phyloP scores from a whole-genome alignment of 2,329 filamentous ascomycete species.

The Cordyceps cateniannulata region DNA sequence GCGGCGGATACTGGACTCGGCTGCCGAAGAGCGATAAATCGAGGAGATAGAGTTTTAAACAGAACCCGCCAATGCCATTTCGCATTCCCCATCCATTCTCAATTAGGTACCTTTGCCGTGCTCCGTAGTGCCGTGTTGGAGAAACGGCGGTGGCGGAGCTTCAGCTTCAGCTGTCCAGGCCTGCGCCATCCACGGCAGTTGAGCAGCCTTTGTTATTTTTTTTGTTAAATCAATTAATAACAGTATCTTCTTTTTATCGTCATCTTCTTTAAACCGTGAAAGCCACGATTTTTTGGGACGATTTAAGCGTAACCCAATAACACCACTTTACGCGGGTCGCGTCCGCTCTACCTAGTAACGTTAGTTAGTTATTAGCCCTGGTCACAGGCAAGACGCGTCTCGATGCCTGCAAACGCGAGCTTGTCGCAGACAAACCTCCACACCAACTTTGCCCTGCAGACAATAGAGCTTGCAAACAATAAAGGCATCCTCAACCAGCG shows the following conservation, averaged over 20 bases:
- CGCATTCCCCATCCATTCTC: not conserved
- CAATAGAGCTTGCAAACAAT: not conserved
- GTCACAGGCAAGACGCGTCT: conserved; percentile 8
- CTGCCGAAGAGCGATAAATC: not conserved
- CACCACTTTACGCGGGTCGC: conserved; percentile 2
- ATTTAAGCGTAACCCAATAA: not conserved
- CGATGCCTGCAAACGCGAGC: not conserved
- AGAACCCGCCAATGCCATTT: too few relatives aligned
- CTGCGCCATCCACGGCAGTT: not conserved
- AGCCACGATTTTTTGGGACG: too few relatives aligned
- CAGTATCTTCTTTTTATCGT: too few relatives aligned
- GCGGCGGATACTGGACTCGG: not conserved
- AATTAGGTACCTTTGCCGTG: too few relatives aligned
- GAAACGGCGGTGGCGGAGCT: too few relatives aligned
- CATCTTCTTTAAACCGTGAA: too few relatives aligned
- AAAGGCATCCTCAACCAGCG: not conserved
- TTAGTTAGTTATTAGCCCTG: too few relatives aligned
- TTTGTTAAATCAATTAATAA: too few relatives aligned
- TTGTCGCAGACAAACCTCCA: not conserved
- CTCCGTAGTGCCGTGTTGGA: too few relatives aligned
- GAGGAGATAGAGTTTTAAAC: too few relatives aligned
- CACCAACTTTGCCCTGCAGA: not conserved
- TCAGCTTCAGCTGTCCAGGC: too few relatives aligned
- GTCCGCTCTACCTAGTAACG: conserved; percentile 8
- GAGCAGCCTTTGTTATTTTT: not conserved